Evolutionary conservation across 192 early-diverging fungal genomes (phyloP).

Genomic region (Powellomyces hirtus): DNA sequence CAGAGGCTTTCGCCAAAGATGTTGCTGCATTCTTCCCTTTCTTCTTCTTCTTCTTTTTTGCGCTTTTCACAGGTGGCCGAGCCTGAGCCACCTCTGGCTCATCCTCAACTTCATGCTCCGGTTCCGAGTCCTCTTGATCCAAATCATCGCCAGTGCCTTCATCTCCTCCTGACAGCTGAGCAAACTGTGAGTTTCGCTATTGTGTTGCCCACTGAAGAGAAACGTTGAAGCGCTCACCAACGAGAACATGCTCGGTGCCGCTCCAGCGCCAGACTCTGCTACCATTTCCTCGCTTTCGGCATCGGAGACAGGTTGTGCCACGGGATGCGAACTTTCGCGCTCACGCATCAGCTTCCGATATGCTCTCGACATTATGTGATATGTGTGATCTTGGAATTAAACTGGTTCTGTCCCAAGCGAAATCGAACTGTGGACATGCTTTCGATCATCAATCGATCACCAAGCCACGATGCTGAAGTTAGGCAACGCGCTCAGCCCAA

Average conservation of each 20-base stretch:
- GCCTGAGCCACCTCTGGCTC: background rate
- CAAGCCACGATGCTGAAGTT: no score
- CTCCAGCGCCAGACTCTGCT: background rate
- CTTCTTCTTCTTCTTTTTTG: constrained; percentile 51
- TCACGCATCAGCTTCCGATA: constrained; percentile 22
- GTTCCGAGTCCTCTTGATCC: constrained; percentile 2
- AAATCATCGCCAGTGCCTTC: background rate
- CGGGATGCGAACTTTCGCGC: background rate
- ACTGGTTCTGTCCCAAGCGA: no score
- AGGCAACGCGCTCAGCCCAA: no score
- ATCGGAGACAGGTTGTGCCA: background rate
- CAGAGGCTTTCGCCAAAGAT: background rate
- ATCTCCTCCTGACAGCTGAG: background rate
- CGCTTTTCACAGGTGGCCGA: background rate
- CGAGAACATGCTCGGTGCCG: background rate
- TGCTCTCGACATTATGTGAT: constrained; percentile 15
- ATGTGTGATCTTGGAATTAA: no score
- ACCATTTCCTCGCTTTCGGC: background rate
- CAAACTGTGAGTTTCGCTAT: background rate
- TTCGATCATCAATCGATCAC: no score
- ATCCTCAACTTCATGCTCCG: background rate
- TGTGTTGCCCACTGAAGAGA: background rate
- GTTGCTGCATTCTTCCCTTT: constrained; percentile 34
- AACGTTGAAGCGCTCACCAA: background rate
- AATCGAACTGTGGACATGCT: no score